Conservation (phyloP, 2,329 filamentous ascomycete species). For the Cladosporium sp. region DNA sequence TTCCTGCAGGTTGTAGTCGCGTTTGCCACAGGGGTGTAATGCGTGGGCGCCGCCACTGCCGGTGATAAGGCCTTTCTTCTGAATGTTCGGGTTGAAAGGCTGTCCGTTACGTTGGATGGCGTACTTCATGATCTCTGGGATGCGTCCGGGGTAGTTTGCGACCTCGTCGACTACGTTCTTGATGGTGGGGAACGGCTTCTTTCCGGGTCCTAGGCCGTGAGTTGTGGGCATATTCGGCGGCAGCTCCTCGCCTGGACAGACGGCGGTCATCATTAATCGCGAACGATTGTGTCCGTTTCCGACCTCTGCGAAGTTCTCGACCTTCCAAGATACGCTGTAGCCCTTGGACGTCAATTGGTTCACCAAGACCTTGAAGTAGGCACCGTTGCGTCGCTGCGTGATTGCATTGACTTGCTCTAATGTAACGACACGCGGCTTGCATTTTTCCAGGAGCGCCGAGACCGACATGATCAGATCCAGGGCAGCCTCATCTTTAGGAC, state of each 20-base stretch:
- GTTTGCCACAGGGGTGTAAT: too few relatives aligned
- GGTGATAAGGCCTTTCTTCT: too few relatives aligned
- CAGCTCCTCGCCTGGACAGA: slow-evolving; percentile 67
- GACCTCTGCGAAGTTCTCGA: slow-evolving; percentile 54
- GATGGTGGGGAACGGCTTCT: slow-evolving; percentile 45
- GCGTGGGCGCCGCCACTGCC: too few relatives aligned
- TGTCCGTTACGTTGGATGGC: too few relatives aligned
- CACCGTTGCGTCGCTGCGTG: slow-evolving; percentile 43
- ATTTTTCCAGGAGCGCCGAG: slow-evolving; percentile 56
- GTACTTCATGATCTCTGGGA: too few relatives aligned
- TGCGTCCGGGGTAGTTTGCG: too few relatives aligned
- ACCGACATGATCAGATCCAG: slow-evolving; percentile 59
- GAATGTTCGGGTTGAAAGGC: too few relatives aligned
- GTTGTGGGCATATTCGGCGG: slow-evolving; percentile 60
- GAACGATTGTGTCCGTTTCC: slow-evolving; percentile 53
- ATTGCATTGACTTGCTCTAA: slow-evolving; percentile 77
- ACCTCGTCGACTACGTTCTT: slow-evolving; percentile 28
- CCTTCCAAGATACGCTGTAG: slow-evolving; percentile 70
- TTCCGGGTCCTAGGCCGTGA: slow-evolving; percentile 27
- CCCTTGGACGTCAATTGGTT: slow-evolving; percentile 63
- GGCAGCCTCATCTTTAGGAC: slow-evolving; percentile 60
- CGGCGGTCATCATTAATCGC: slow-evolving; percentile 54
- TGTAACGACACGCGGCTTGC: slow-evolving; percentile 68
- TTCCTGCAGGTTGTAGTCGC: too few relatives aligned
- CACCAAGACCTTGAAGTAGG: slow-evolving; percentile 62